Base-by-base conservation (phyloP, 2,329 filamentous ascomycete species). In the Pyrenochaeta sp. region DNA sequence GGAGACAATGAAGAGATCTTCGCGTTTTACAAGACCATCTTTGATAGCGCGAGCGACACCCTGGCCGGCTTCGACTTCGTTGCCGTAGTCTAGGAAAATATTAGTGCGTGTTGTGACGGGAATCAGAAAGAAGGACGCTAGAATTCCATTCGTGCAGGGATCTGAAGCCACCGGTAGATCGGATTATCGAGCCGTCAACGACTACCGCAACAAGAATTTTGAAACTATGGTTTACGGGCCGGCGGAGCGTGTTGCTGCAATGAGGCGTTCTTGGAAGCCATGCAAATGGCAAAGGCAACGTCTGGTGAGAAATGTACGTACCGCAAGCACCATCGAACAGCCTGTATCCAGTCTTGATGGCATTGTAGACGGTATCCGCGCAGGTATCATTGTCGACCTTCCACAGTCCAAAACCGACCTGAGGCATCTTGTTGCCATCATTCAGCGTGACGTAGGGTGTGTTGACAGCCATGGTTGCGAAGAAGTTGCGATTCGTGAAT, bases 1-100 rank as follows among this genome's bases (percentile, higher is more conserved):
- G 79, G 90, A 92, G 65, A 93, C 91, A 75, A 97, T 88, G 86
- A 96, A 96, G 76, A 96, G 90, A 25, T 97, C 92, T 79, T 91
- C 88, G 46, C 75, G 72, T 66, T 77, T 76, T 27, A 75, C 72
- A 45, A 77, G 62, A 27, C 75, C 75, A 8, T 77, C 75, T 56
- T 77, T 77, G 70, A 77, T 76, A 44, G 74, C 74, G 42, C 72
- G 72, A 44, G 75, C 73, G 24, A 78, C 69, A 56, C 74, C 75
- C 44, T 76, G 66, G 24, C 74, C 75, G 51, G 66, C 69, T 58
- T 77, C 75, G 55, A 73, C 71, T 62, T 78, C 73, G 60, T 78
- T 78, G 52, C 74, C 75, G 54, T 78, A 78, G 53, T 77, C 75
- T 77, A 51, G 22, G 24, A 45, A 54, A 54, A 27, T 44, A 49